Conservation (phyloP, 2,329 filamentous ascomycete genomes). For the Claviceps sp. region DNA sequence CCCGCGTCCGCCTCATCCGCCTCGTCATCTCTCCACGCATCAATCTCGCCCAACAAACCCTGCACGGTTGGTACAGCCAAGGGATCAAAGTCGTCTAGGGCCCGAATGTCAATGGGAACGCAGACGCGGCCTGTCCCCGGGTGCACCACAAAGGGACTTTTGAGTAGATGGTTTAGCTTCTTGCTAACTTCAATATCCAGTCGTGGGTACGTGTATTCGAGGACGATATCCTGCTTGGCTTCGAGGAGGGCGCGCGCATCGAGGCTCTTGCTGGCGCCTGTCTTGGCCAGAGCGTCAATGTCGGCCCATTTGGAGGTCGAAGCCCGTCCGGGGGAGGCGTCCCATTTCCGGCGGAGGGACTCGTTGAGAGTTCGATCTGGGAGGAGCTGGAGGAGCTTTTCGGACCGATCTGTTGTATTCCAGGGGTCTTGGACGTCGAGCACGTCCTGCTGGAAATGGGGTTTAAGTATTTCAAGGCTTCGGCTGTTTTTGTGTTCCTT, state of each 20-base stretch:
- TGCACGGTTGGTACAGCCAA: slow-evolving; percentile 81
- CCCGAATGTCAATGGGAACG: slow-evolving; percentile 73
- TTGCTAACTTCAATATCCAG: slow-evolving; percentile 96
- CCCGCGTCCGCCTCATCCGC: slow-evolving; percentile 19
- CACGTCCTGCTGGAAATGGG: slow-evolving; percentile 73
- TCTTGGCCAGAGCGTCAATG: slow-evolving; percentile 74
- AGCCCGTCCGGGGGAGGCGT: slow-evolving; percentile 61
- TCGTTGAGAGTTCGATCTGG: slow-evolving; percentile 69
- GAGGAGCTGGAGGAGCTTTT: slow-evolving; percentile 70
- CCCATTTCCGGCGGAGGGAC: slow-evolving; percentile 81
- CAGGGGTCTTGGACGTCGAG: slow-evolving; percentile 81
- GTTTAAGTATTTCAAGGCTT: slow-evolving; percentile 71
- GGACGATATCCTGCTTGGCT: slow-evolving; percentile 87
- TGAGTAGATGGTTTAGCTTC: slow-evolving; percentile 95
- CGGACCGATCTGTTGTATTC: slow-evolving; percentile 52
- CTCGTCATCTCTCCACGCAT: slow-evolving; percentile 51
- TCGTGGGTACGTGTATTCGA: slow-evolving; percentile 95
- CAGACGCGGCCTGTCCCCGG: slow-evolving; percentile 89
- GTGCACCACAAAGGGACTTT: slow-evolving; percentile 92
- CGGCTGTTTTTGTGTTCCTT: slow-evolving; percentile 35
- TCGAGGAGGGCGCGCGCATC: slow-evolving; percentile 63
- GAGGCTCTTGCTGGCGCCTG: slow-evolving; percentile 58
- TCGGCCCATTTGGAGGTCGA: slow-evolving; percentile 85
- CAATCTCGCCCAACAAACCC: slow-evolving; percentile 70
- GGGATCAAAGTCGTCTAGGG: slow-evolving; percentile 74